These are phyloP conservation scores for Alternaria arborescens DNA, from an alignment of 2,329 filamentous ascomycete species.

Conservation along the genomic window DNA sequence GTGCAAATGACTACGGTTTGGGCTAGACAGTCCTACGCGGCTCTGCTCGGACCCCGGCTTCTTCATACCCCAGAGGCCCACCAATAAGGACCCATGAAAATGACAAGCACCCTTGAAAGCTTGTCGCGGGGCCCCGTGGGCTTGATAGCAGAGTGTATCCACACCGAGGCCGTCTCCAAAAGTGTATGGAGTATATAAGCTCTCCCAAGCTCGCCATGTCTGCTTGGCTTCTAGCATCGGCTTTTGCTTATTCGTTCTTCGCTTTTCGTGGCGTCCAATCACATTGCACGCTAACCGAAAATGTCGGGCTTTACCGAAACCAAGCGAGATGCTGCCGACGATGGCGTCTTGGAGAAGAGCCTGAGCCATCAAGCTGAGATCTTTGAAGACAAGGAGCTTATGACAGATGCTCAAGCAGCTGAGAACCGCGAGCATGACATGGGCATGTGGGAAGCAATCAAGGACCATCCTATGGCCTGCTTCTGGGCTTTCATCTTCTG, in stretches of 20 bases:
- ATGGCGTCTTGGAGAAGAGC: conserved; percentile 13
- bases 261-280: conserved; percentile 16
- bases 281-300: conserved; percentile 7
- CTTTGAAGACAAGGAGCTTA: conserved; percentile 31
- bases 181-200: conserved; percentile 19
- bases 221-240: conserved; percentile 10
- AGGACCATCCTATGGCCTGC: conserved; percentile 60
- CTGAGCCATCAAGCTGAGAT: conserved; percentile 20
- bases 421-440: conserved; percentile 64
- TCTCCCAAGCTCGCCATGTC: not conserved
- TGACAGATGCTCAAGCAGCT: conserved; percentile 60
- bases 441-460: conserved; percentile 59
- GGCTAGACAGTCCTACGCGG: conserved; percentile 2
- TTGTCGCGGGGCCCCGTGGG: conserved; percentile 33
- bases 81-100: conserved; percentile 17
- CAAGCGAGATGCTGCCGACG: conserved; percentile 12
- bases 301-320: conserved; percentile 17
- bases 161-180: conserved; percentile 12
- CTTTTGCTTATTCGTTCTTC: conserved; percentile 20
- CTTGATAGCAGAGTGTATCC: conserved; percentile 4
- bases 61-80: conserved; percentile 13
- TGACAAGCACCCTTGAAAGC: conserved; percentile 22
- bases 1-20: conserved; percentile 6
- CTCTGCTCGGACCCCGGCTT: conserved; percentile 6
- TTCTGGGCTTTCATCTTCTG: conserved; percentile 66